Conservation (phyloP, 352 stramenopile species). For the Globisporangium nodosum region DNA sequence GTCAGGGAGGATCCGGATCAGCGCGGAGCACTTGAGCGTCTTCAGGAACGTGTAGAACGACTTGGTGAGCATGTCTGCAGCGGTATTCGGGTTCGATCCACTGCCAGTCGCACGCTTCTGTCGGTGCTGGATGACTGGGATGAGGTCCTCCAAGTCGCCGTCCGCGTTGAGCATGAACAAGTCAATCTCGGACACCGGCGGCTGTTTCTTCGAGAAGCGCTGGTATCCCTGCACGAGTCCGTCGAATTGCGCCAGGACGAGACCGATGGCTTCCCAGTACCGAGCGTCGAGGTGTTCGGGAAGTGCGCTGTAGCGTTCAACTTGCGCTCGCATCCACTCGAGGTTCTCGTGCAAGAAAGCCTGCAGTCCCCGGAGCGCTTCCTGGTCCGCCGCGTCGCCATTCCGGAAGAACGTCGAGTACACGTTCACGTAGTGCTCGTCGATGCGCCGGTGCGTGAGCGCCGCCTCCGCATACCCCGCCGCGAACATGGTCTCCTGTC, state of each 20-base stretch:
- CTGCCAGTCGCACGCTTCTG: neutral
- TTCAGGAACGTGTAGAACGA: conserved; percentile 42
- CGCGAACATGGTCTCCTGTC: conserved; percentile 38
- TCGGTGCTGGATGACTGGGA: conserved; percentile 24
- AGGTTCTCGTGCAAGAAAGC: conserved; percentile 40
- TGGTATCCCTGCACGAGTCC: conserved; percentile 43
- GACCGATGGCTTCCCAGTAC: conserved; percentile 35
- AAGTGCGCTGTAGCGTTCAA: conserved; percentile 15
- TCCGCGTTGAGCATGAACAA: conserved; percentile 53
- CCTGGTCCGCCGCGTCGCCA: conserved; percentile 22
- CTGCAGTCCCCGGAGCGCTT: conserved; percentile 21
- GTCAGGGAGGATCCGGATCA: conserved; percentile 59
- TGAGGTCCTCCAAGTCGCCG: conserved; percentile 48
- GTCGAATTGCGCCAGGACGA: conserved; percentile 42
- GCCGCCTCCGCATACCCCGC: conserved; percentile 52
- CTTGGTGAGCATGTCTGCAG: conserved; percentile 10
- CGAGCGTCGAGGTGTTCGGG: conserved; percentile 12
- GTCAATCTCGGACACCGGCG: conserved; percentile 27
- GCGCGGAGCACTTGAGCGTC: conserved; percentile 64
- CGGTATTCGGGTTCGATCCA: neutral
- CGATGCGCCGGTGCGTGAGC: conserved; percentile 59
- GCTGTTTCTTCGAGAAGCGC: conserved; percentile 12
- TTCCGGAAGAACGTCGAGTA: conserved; percentile 42
- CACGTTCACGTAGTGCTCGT: conserved; percentile 57
- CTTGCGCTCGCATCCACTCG: conserved; percentile 37